Base-by-base conservation (phyloP, 2,329 filamentous ascomycete genomes). In the Alternaria gaisen region DNA sequence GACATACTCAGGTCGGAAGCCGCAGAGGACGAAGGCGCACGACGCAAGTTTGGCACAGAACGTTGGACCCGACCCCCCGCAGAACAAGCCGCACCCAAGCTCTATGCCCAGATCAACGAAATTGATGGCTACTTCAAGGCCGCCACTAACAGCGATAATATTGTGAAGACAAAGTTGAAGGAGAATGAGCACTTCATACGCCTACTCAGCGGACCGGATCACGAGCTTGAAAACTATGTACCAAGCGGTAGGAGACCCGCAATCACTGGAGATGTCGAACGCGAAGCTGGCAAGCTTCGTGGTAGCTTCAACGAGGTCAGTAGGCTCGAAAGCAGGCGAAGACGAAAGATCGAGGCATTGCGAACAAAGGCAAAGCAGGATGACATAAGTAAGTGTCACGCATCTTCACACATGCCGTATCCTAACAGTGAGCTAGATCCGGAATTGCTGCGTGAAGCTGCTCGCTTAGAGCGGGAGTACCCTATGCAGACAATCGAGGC, bases 41-140 rank as follows among this genome's bases (percentile, higher is more conserved):
- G 92, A 18, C 82, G 84, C 57, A 94, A 90, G 73, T 94, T 93
- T 72, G 95, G 95, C 22, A 97, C 94, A 0, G 91, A 94, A 60
- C 86, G 92, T 63, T 99, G 95, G 95, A 80, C 80, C 14, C 87
- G 94, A 26, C 85, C 86, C 1, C 83, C 90, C 20, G 92, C 92
- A 5, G 86, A 88, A 34, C 82, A 84, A 18, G 94, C 94, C 24
- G 87, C 89, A 12, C 81, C 78, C 4, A 93, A 93, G 74, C 83
- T 97, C 1, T 94, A 92, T 83, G 85, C 84, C 2, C 90, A 92
- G 56, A 88, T 90, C 4, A 84, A 81, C 2, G 93, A 97, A 70
- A 94, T 97, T 40, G 91, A 93, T 40, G 91, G 91, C 3, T 98
- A 97, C 79, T 90, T 99, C 67, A 89, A 89, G 59, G 88, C 87